Conservation (phyloP, 2,329 filamentous ascomycete species). For the Chaetomium globosum region DNA sequence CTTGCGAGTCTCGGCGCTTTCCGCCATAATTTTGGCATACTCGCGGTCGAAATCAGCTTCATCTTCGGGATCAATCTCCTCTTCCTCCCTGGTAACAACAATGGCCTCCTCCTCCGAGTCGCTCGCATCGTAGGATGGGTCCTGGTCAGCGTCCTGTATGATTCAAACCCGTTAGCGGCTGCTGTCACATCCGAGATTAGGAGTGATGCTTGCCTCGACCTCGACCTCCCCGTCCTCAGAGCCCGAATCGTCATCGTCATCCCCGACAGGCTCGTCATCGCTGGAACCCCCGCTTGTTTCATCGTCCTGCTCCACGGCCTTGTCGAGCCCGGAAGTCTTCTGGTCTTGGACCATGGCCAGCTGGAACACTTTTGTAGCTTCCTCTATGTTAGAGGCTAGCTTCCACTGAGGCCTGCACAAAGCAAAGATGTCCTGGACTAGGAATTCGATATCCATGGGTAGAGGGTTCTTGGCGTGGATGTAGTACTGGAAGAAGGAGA, state of each 20-base stretch:
- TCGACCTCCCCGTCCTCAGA: slow-evolving; percentile 60
- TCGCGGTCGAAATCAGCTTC: slow-evolving; percentile 98
- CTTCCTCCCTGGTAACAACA: slow-evolving; percentile 86
- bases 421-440: slow-evolving; percentile 88
- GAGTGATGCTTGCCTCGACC: slow-evolving; percentile 51
- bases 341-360: slow-evolving; percentile 90
- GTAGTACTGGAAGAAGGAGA: slow-evolving; percentile 97
- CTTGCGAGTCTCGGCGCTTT: slow-evolving; percentile 92
- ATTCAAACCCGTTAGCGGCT: slow-evolving; percentile 30
- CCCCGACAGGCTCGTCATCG: slow-evolving; percentile 73
- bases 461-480: slow-evolving; percentile 85
- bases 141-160: slow-evolving; percentile 53
- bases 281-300: slow-evolving; percentile 69
- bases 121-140: slow-evolving; percentile 57
- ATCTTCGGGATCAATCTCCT: slow-evolving; percentile 86
- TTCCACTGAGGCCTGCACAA: slow-evolving; percentile 91
- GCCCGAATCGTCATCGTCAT: slow-evolving; percentile 58
- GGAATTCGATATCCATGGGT: slow-evolving; percentile 97
- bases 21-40: slow-evolving; percentile 97
- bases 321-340: slow-evolving; percentile 74
- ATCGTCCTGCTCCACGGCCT: slow-evolving; percentile 70
- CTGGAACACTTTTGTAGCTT: slow-evolving; percentile 80
- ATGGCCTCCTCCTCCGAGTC: slow-evolving; percentile 85
- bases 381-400: slow-evolving; percentile 74
- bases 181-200: not conserved